A percentile compares a stretch with the other conserved stretches of the same genome.
Conservation (phyloP, 2,329 filamentous ascomycete species). For the Diaporthe amygdali region DNA sequence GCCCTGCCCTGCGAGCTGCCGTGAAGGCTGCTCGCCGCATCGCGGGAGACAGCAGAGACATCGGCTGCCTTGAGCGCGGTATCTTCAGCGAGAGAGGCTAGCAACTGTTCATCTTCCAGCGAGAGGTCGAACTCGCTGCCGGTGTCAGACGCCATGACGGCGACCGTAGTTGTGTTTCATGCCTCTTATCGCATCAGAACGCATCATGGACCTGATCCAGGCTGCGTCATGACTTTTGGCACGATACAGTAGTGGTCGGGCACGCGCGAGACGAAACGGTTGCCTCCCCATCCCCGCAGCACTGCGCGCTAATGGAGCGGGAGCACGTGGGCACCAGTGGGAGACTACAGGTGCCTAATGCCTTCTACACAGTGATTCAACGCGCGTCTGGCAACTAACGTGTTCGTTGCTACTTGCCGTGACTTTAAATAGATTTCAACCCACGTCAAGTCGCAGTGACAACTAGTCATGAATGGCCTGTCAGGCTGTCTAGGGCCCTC, state of each 20-base stretch:
- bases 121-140: conserved; percentile 54
- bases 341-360: not conserved
- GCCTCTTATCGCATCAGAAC: not conserved
- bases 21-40: conserved; percentile 14
- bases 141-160: conserved; percentile 34
- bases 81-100: conserved; percentile 32
- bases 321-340: not conserved
- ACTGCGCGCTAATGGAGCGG: conserved; percentile 5
- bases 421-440: not conserved
- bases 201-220: conserved; percentile 14
- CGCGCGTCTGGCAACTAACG: not conserved
- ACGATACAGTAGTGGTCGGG: not conserved
- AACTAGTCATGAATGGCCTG: not conserved
- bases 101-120: conserved; percentile 49
- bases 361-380: not conserved
- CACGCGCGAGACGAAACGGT: conserved; percentile 1
- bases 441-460: not conserved
- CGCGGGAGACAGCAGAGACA: not conserved
- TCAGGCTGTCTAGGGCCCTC: not conserved
- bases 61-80: not conserved
- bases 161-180: conserved; percentile 15
- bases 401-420: not conserved
- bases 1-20: conserved; percentile 15
- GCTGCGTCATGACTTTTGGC: conserved; percentile 24
- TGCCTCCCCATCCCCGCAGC: not conserved